Base-by-base conservation (phyloP, 176 grass and related monocot genomes). In the Triticum timopheevii region DNA sequence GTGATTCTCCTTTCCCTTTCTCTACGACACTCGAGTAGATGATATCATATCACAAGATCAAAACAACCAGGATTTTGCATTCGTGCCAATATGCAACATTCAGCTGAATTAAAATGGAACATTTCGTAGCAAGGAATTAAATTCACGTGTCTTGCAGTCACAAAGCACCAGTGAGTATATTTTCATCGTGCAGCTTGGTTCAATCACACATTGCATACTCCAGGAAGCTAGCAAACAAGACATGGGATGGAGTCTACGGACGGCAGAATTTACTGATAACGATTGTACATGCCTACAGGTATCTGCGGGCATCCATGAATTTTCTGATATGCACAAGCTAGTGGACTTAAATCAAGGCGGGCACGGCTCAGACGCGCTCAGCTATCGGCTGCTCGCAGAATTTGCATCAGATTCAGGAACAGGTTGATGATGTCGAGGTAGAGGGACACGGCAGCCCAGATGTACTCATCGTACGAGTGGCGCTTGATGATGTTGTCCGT, bases 401-500 rank as follows among this genome's bases (percentile, higher is more conserved):
- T 1, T 13, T 75, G 66, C 8, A 95, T 34, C 25, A 98, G 40
- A n/a, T 67, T 38, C n/a, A 92, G 13, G 83, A 95, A 95, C 30
- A 95, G 86, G 59, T 93, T 92, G 81, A 87, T 82, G 61, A 92
- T 76, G 8, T 98, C 95, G 4, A 98, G 86, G 76, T 98, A 98
- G n/a, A 98, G 75, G 6, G 89, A 38, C 12, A 91, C 80, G 8
- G 93, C 80, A 22, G 89, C 87, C 89, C 82, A 92, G 69, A 98
- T 87, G 74, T 95, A 95, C 23, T 93, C 77, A 35, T 98, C 95
- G 0, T 95, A 95, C 0, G 93, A 42, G 77, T 90, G 79, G 65
- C 87, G 84, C 89, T 90, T 93, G 88, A 98, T 98, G 70, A 95
- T 73, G 47, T 93, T 91, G 36, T 93, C 77, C 0, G 91, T 98